These are phyloP conservation scores for Trichothecium roseum DNA, from an alignment of 2,329 filamentous ascomycete genomes.

Conservation along the genomic window DNA sequence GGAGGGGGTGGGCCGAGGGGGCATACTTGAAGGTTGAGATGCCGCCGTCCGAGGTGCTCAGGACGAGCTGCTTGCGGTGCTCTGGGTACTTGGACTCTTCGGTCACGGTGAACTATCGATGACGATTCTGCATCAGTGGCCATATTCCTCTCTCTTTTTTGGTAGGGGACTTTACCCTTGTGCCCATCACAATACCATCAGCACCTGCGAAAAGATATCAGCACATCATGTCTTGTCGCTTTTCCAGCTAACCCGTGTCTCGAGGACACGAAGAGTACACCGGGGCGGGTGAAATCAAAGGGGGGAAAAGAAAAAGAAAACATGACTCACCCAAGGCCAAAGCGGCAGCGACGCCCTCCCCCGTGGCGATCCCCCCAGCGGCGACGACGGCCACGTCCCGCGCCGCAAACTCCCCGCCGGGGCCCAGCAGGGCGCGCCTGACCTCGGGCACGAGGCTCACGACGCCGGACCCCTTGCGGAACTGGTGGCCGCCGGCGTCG, in stretches of 20 bases:
- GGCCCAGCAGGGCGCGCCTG: constrained; percentile 28
- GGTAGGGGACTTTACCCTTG: constrained; percentile 18
- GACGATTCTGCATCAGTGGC: no score
- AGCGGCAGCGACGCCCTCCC: constrained; percentile 43
- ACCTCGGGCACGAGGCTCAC: constrained; percentile 49
- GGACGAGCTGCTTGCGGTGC: constrained; percentile 26
- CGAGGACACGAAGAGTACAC: no score
- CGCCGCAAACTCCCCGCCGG: constrained; percentile 24
- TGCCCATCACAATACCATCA: constrained; percentile 33
- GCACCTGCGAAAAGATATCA: constrained; percentile 24
- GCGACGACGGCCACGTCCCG: constrained; percentile 35
- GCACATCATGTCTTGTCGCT: constrained; percentile 1
- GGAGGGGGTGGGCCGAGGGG: no score
- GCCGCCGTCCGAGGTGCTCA: constrained; percentile 32
- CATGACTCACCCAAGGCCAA: constrained; percentile 40
- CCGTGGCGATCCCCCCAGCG: constrained; percentile 50
- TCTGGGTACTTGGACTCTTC: constrained; percentile 31
- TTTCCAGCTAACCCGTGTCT: no score
- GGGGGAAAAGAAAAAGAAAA: neutral
- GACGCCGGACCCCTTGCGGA: constrained; percentile 40
- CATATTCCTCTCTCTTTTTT: neutral
- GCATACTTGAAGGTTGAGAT: constrained; percentile 32
- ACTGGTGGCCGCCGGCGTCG: constrained; percentile 56
- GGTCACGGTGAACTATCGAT: constrained; percentile 29
- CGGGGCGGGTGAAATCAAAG: neutral